Conservation (phyloP, 2,329 filamentous ascomycete species). For the Xylaria sp. region DNA sequence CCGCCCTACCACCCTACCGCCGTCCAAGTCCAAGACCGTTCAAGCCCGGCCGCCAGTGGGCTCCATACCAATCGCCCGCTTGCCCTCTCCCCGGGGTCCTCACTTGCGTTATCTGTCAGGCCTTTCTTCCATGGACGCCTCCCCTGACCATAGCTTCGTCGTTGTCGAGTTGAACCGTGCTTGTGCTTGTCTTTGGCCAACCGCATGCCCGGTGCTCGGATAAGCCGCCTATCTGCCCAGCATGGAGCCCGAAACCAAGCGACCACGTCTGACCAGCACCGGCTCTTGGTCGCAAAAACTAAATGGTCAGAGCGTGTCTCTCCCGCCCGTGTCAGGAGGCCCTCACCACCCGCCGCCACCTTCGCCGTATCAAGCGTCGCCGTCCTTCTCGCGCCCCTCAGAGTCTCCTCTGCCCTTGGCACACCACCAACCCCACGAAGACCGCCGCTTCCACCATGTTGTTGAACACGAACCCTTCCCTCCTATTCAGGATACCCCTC, state of each 20-base stretch:
- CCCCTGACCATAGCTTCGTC: conserved; percentile 29
- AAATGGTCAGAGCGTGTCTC: conserved; percentile 37
- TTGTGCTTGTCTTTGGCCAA: conserved; percentile 25
- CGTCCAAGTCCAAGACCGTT: neutral
- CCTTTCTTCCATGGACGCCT: conserved; percentile 35
- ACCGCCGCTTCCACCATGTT: conserved; percentile 52
- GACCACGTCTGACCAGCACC: conserved; percentile 48
- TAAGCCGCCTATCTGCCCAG: conserved; percentile 37
- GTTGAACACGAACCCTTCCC: conserved; percentile 52
- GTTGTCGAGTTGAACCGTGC: conserved; percentile 32
- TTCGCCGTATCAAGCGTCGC: conserved; percentile 34
- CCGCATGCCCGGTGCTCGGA: conserved; percentile 33
- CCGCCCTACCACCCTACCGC: neutral
- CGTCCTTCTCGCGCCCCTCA: conserved; percentile 36
- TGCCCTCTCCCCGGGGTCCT: conserved; percentile 18
- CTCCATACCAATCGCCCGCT: conserved; percentile 12
- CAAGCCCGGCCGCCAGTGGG: conserved; percentile 4
- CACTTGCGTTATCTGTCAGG: conserved; percentile 27
- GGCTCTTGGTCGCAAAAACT: conserved; percentile 43
- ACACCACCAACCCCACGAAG: conserved; percentile 42
- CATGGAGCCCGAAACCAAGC: conserved; percentile 59
- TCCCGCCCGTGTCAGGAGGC: conserved; percentile 31
- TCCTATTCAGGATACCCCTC: conserved; percentile 51
- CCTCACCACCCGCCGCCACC: conserved; percentile 37
- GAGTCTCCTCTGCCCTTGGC: conserved; percentile 37